These are phyloP conservation scores for Flaveria ramosissima DNA, from an alignment of 129 eudicot species.

Conservation along the genomic window DNA sequence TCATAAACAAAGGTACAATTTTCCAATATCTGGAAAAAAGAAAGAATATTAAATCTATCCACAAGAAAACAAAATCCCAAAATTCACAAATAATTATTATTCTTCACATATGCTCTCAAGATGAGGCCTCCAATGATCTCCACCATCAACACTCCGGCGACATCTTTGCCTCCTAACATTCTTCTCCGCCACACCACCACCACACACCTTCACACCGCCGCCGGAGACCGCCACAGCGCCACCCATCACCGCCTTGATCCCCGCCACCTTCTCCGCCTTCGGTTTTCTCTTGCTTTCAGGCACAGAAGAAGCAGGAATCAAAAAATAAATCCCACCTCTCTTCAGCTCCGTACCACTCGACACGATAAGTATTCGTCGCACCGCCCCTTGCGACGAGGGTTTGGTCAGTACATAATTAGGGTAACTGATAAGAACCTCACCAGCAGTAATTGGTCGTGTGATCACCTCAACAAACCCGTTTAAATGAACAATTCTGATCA, in stretches of 20 bases:
- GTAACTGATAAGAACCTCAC: conserved; percentile 62
- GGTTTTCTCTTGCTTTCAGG: conserved; percentile 57
- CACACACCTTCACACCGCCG: background rate
- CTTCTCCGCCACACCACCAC: conserved; percentile 40
- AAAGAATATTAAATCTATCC: conserved; percentile 2
- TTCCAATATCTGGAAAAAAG: background rate
- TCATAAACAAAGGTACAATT: conserved; percentile 17
- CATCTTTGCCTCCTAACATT: conserved; percentile 33
- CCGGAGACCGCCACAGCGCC: conserved; percentile 14
- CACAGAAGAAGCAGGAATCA: conserved; percentile 69
- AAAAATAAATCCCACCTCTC: conserved; percentile 76
- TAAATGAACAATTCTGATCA: conserved; percentile 80
- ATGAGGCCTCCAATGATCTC: conserved; percentile 60
- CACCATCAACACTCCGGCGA: conserved; percentile 52
- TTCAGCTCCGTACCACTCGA: conserved; percentile 73
- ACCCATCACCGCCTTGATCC: conserved; percentile 4
- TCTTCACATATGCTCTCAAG: conserved; percentile 78
- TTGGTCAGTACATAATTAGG: conserved; percentile 73
- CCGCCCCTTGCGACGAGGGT: conserved; percentile 65
- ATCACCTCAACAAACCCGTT: conserved; percentile 78
- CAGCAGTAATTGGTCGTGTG: conserved; percentile 68
- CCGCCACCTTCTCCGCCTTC: conserved; percentile 30
- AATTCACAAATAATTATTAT: conserved; percentile 24
- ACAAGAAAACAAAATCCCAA: conserved; percentile 16
- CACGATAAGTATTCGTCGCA: conserved; percentile 53